Evolutionary conservation across 331 rosid species (phyloP).

Genomic region (Malus hybrid): DNA sequence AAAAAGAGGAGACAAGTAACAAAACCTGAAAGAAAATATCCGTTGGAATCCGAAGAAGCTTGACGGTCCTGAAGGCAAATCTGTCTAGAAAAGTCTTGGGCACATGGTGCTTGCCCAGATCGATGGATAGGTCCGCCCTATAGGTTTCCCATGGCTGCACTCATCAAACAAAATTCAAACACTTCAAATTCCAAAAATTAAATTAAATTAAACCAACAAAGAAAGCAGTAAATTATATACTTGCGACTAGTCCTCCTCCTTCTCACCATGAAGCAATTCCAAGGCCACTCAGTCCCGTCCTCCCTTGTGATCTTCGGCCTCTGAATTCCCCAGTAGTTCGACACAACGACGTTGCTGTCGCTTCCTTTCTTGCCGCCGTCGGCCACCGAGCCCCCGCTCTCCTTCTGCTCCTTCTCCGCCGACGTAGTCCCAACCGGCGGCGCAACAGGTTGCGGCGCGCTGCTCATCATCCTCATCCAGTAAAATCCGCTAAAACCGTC

Average conservation of each 20-base stretch:
- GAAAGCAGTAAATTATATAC: background rate
- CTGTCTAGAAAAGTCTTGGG: slow-evolving; percentile 62
- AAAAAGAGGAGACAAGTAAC: background rate
- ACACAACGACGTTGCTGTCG: slow-evolving; percentile 1
- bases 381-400: slow-evolving; percentile 2
- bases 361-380: slow-evolving; percentile 20
- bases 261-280: slow-evolving; percentile 75
- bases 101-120: slow-evolving; percentile 57
- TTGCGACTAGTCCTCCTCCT: background rate
- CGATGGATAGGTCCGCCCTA: slow-evolving; percentile 44
- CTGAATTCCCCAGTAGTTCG: slow-evolving; percentile 69
- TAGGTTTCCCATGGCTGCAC: slow-evolving; percentile 70
- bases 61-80: slow-evolving; percentile 61
- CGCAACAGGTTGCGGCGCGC: slow-evolving; percentile 13
- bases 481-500: slow-evolving; percentile 21
- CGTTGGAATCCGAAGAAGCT: slow-evolving; percentile 57
- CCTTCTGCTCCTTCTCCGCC: slow-evolving; percentile 24
- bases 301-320: slow-evolving; percentile 45
- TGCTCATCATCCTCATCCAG: slow-evolving; percentile 45
- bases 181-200: background rate
- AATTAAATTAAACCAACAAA: background rate
- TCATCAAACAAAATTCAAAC: background rate
- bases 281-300: slow-evolving; percentile 84
- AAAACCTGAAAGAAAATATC: slow-evolving; percentile 58
- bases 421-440: slow-evolving; percentile 1